These are phyloP conservation scores for Aeschynomene evenia DNA, from an alignment of 306 rosid species.

Conservation along the genomic window DNA sequence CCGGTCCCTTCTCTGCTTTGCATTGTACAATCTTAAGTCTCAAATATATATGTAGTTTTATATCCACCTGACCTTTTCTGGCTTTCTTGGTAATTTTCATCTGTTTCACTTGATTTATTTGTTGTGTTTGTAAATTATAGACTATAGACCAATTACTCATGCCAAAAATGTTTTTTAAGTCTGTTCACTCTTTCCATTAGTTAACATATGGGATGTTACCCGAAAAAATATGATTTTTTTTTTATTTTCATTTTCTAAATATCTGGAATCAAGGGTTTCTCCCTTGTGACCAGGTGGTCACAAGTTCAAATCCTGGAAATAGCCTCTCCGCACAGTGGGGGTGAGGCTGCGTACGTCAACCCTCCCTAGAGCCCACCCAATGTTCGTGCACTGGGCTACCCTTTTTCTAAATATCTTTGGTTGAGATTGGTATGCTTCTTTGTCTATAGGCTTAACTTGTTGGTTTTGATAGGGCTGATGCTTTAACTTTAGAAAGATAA, in stretches of 20 bases:
- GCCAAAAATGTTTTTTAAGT: background rate
- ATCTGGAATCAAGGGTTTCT: no score
- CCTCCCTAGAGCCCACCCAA: no score
- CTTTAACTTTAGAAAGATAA: background rate
- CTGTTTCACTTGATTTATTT: conserved; percentile 3
- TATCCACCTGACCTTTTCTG: background rate
- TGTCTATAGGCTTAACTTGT: background rate
- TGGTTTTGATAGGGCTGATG: background rate
- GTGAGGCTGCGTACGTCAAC: no score
- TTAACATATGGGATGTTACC: background rate
- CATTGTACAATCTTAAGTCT: background rate
- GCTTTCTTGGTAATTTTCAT: conserved; percentile 5
- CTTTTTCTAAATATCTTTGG: background rate
- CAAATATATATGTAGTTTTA: background rate
- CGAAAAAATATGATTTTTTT: background rate
- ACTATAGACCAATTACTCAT: background rate
- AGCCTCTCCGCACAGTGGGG: no score
- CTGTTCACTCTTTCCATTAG: conserved; percentile 1
- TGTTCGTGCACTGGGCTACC: no score
- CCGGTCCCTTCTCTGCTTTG: background rate
- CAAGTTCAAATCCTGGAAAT: no score
- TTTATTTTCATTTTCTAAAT: background rate
- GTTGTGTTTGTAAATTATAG: background rate
- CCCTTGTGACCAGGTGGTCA: no score
- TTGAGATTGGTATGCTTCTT: conserved; percentile 20